phyloP scores from a whole-genome alignment of 148 eudicot species.

The Gaultheria prostrata region DNA sequence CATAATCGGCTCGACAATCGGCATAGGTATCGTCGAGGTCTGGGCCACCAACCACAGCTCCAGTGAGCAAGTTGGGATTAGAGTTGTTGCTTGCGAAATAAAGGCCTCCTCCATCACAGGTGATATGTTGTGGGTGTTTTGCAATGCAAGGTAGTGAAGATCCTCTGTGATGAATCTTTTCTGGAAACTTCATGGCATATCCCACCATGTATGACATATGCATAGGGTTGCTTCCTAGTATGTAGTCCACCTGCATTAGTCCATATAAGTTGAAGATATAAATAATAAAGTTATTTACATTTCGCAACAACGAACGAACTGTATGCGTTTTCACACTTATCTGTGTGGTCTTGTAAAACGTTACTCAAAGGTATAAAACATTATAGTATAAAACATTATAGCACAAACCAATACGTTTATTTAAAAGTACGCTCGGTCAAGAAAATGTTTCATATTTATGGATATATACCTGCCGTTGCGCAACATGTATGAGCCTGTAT shows the following conservation, averaged over 20 bases:
- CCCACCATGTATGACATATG: slow-evolving; percentile 77
- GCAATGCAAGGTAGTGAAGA: slow-evolving; percentile 54
- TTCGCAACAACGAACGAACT: too few relatives aligned
- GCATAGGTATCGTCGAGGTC: slow-evolving; percentile 33
- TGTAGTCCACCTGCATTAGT: slow-evolving; percentile 54
- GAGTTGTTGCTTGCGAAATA: slow-evolving; percentile 38
- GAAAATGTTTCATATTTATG: too few relatives aligned
- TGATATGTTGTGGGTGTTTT: slow-evolving; percentile 27
- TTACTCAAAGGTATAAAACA: too few relatives aligned
- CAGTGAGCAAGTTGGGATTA: slow-evolving; percentile 49
- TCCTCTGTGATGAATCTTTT: slow-evolving; percentile 57
- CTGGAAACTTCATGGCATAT: slow-evolving; percentile 50
- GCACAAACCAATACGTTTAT: too few relatives aligned
- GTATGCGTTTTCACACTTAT: too few relatives aligned
- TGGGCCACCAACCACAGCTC: slow-evolving; percentile 73
- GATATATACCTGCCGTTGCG: not conserved
- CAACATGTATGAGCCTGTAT: not conserved
- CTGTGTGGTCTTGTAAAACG: too few relatives aligned
- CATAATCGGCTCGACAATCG: slow-evolving; percentile 37
- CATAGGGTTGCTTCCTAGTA: slow-evolving; percentile 56
- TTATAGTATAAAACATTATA: too few relatives aligned
- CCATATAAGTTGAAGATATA: too few relatives aligned
- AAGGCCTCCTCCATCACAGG: slow-evolving; percentile 38
- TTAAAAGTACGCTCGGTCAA: too few relatives aligned
- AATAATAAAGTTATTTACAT: too few relatives aligned